Percentiles rank a stretch among this genome's conserved stretches.
Evolutionary conservation across 2,329 filamentous ascomycete genomes (phyloP).

Genomic region (Trichoderma guizhouense): DNA sequence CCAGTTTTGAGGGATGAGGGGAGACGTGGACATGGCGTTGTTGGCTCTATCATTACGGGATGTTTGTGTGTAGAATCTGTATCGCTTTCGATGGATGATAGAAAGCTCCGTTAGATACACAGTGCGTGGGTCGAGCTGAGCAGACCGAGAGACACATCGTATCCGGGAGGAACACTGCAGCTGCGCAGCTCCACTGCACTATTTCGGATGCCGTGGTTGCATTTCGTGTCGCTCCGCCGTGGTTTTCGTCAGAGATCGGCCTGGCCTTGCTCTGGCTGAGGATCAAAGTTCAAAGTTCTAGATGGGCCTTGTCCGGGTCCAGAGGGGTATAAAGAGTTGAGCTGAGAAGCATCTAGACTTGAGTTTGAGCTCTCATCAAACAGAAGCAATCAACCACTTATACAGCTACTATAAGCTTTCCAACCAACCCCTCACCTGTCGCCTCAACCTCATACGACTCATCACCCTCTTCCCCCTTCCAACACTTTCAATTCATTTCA

Average conservation of each 20-base stretch:
- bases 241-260: slow-evolving; percentile 13
- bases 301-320: not conserved
- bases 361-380: not conserved
- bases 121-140: not conserved
- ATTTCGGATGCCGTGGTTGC: slow-evolving; percentile 12
- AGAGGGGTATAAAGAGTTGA: slow-evolving; percentile 5
- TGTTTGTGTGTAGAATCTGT: not conserved
- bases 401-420: not conserved
- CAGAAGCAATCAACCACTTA: not conserved
- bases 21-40: not conserved
- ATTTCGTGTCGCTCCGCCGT: slow-evolving; percentile 2
- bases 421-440: not conserved
- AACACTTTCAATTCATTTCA: not conserved
- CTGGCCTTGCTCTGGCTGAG: not conserved
- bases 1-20: not conserved
- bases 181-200: slow-evolving; percentile 12
- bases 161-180: slow-evolving; percentile 20
- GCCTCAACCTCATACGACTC: not conserved
- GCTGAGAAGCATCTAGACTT: not conserved
- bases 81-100: not conserved
- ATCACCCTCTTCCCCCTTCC: not conserved
- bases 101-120: not conserved
- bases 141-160: slow-evolving; percentile 10
- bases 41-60: not conserved
- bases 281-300: not conserved